A percentile compares a stretch with the other conserved stretches of the same genome.
phyloP scores from a whole-genome alignment of 139 green algal species.

The Ulvella scutata region DNA sequence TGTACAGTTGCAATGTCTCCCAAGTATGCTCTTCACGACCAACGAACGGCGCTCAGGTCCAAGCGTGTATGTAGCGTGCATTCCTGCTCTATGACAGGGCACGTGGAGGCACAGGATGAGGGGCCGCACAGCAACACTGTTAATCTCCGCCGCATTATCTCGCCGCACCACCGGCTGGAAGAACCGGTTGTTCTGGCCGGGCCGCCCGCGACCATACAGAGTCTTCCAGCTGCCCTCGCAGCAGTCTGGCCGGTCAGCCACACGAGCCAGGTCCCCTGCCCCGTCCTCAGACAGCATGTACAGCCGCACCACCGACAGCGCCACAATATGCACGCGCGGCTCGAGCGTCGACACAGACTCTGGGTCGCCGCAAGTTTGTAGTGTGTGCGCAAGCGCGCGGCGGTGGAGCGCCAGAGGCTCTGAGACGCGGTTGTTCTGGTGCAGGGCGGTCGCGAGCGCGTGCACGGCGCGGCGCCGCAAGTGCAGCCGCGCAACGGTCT shows the following conservation, averaged over 20 bases:
- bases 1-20: too few relatives aligned
- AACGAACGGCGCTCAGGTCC: too few relatives aligned
- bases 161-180: background rate
- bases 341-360: background rate
- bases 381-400: background rate
- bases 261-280: background rate
- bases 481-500: background rate
- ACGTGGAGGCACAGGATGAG: too few relatives aligned
- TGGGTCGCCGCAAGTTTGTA: background rate
- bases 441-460: background rate
- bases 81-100: too few relatives aligned
- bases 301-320: background rate
- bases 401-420: background rate
- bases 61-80: too few relatives aligned
- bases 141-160: background rate
- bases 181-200: background rate
- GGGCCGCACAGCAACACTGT: background rate
- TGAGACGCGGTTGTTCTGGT: background rate
- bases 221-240: background rate
- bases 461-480: background rate
- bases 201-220: background rate
- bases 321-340: background rate
- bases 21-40: too few relatives aligned
- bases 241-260: background rate
- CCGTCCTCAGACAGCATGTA: background rate